A percentile compares a stretch with the other conserved stretches of the same genome.
Evolutionary conservation across 108 stramenopile genomes (phyloP).

Genomic region (Asterionellopsis glacialis): DNA sequence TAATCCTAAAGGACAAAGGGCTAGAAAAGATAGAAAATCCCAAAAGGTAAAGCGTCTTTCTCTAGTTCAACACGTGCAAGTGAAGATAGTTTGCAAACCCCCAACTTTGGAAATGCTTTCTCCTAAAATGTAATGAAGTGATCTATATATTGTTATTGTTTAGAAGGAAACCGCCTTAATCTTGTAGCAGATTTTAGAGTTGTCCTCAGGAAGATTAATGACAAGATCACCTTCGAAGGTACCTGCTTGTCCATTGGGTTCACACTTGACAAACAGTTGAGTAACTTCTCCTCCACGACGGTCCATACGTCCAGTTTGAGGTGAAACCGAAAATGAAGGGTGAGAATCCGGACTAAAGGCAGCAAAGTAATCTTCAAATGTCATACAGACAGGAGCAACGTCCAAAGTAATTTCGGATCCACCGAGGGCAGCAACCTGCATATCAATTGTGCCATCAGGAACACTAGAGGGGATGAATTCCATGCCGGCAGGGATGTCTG

Average conservation of each 20-base stretch:
- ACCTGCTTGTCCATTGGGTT: conserved; percentile 60
- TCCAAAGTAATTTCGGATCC: conserved; percentile 32
- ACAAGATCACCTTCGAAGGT: conserved; percentile 62
- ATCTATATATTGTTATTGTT: neutral
- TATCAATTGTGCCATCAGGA: conserved; percentile 54
- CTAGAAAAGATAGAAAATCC: too few species aligned
- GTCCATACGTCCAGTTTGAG: conserved; percentile 74
- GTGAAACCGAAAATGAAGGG: conserved; percentile 68
- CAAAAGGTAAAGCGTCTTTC: too few species aligned
- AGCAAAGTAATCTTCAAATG: conserved; percentile 82
- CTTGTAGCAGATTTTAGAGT: conserved; percentile 78
- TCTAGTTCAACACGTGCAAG: too few species aligned
- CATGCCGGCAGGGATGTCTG: conserved; percentile 76
- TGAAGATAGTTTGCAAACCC: too few species aligned
- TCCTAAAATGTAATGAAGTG: too few species aligned
- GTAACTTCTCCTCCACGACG: conserved; percentile 75
- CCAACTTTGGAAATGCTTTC: too few species aligned
- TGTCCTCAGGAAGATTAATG: conserved; percentile 82
- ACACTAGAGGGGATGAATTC: conserved; percentile 70
- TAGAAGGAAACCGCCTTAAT: conserved; percentile 54
- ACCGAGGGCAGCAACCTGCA: conserved; percentile 19
- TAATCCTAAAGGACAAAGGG: too few species aligned
- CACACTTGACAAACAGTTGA: conserved; percentile 44
- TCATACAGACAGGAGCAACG: conserved; percentile 76
- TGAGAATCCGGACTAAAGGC: conserved; percentile 64